These are phyloP conservation scores for Leccinum incarnatum DNA, from an alignment of 768 basidiomycete species.

Conservation along the genomic window DNA sequence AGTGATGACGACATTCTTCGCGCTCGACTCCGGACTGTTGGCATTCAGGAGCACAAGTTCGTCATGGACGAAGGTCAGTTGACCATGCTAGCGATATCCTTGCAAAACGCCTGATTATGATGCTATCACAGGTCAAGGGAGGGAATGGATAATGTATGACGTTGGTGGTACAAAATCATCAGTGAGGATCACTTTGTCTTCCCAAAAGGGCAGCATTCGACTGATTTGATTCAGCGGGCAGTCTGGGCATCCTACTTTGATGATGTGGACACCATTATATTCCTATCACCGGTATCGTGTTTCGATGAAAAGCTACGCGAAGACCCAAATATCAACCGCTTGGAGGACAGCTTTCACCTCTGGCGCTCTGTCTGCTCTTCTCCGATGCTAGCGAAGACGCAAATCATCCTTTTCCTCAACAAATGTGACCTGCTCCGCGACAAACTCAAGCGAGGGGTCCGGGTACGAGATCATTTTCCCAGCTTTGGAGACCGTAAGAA, in stretches of 20 bases:
- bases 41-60: slow-evolving; percentile 73
- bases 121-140: slow-evolving; percentile 47
- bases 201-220: background rate
- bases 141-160: slow-evolving; percentile 80
- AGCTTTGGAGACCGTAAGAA: slow-evolving; percentile 75
- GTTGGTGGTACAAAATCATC: slow-evolving; percentile 74
- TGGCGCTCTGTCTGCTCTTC: slow-evolving; percentile 75
- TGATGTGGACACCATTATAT: slow-evolving; percentile 81
- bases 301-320: slow-evolving; percentile 81
- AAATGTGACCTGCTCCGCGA: slow-evolving; percentile 72
- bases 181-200: slow-evolving; percentile 34
- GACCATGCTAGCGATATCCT: background rate
- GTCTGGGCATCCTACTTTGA: slow-evolving; percentile 84
- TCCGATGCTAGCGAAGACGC: slow-evolving; percentile 58
- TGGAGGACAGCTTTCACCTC: slow-evolving; percentile 74
- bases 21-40: slow-evolving; percentile 74
- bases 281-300: slow-evolving; percentile 69
- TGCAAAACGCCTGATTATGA: background rate
- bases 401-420: slow-evolving; percentile 55
- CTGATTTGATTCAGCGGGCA: slow-evolving; percentile 44
- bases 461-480: slow-evolving; percentile 65
- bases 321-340: slow-evolving; percentile 63
- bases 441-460: slow-evolving; percentile 65
- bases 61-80: slow-evolving; percentile 59
- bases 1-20: slow-evolving; percentile 76